Evolutionary conservation across 768 basidiomycete genomes (phyloP).

Genomic region (Leucosporidium creatinivorum): DNA sequence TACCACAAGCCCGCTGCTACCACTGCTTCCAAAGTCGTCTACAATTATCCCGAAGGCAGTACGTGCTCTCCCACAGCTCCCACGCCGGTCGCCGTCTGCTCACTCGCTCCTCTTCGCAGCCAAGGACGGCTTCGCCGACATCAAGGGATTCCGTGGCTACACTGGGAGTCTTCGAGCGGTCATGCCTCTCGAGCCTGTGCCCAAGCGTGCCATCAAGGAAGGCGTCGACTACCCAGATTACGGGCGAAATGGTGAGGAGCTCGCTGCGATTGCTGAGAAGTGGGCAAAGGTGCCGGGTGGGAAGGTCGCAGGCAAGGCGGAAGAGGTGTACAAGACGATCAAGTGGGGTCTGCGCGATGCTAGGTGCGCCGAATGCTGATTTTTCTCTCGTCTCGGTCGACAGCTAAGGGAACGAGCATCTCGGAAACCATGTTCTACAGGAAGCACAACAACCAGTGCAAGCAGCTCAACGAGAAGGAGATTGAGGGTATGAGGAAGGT

Average conservation of each 20-base stretch:
- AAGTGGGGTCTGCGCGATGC: conserved; percentile 8
- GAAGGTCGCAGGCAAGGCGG: conserved; percentile 6
- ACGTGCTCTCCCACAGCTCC: not conserved
- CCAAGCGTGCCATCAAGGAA: conserved; percentile 59
- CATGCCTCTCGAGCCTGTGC: conserved; percentile 60
- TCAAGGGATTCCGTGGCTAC: conserved; percentile 31
- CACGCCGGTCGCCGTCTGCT: not conserved
- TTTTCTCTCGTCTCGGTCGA: conserved; percentile 4
- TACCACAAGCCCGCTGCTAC: conserved; percentile 1
- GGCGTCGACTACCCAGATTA: conserved; percentile 87
- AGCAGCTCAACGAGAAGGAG: conserved; percentile 58
- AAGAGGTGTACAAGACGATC: conserved; percentile 13
- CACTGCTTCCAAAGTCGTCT: not conserved
- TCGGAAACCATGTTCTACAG: conserved; percentile 15
- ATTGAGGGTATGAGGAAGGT: conserved; percentile 82
- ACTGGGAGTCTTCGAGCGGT: conserved; percentile 40
- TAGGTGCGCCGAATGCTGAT: not conserved
- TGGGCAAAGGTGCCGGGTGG: conserved; percentile 15
- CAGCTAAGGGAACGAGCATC: conserved; percentile 31
- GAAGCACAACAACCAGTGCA: conserved; percentile 55
- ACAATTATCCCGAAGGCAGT: conserved; percentile 19
- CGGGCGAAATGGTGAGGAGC: conserved; percentile 55
- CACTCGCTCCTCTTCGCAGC: conserved; percentile 6
- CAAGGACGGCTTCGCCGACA: conserved; percentile 17
- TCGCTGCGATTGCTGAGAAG: conserved; percentile 38